Conservation (phyloP, 2,329 filamentous ascomycete species). For the Ceratocystiopsis brevicomis region DNA sequence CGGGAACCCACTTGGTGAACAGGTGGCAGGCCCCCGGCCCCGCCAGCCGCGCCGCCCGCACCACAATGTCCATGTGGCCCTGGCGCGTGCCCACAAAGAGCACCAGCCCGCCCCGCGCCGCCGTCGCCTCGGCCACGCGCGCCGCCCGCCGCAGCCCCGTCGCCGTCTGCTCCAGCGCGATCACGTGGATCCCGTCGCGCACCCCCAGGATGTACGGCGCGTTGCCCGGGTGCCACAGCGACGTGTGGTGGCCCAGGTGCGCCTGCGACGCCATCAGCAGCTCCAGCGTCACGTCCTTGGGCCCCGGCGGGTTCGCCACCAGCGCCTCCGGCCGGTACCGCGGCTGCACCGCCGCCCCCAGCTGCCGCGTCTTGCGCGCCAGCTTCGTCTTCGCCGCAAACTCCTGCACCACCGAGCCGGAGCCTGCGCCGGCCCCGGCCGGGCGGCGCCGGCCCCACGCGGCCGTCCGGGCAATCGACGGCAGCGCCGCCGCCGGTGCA, state of each 20-base stretch:
- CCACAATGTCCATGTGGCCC: slow-evolving; percentile 64
- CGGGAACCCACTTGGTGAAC: slow-evolving; percentile 84
- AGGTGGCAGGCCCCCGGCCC: slow-evolving; percentile 53
- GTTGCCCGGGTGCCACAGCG: slow-evolving; percentile 88
- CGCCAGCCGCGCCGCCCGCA: slow-evolving; percentile 60
- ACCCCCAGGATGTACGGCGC: slow-evolving; percentile 87
- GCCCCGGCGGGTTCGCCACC: slow-evolving; percentile 51
- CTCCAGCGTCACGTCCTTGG: slow-evolving; percentile 73
- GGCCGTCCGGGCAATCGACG: too few species aligned
- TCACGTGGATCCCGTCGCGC: slow-evolving; percentile 76
- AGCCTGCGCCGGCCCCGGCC: not conserved
- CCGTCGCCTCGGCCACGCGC: slow-evolving; percentile 77
- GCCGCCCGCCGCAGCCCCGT: slow-evolving; percentile 81
- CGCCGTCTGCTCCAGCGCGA: slow-evolving; percentile 74
- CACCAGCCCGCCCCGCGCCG: slow-evolving; percentile 64
- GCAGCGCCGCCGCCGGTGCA: not conserved
- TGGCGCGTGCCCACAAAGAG: slow-evolving; percentile 78
- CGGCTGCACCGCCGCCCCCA: slow-evolving; percentile 30
- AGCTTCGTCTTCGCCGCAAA: slow-evolving; percentile 21
- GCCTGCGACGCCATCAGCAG: slow-evolving; percentile 72
- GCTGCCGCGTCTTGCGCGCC: slow-evolving; percentile 23
- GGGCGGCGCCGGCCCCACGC: not conserved
- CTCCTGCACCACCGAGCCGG: slow-evolving; percentile 16
- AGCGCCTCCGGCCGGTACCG: slow-evolving; percentile 49
- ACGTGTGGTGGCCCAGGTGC: slow-evolving; percentile 79